phyloP scores from a whole-genome alignment of 345 rosid species.

The Mallotus nudiflorus region DNA sequence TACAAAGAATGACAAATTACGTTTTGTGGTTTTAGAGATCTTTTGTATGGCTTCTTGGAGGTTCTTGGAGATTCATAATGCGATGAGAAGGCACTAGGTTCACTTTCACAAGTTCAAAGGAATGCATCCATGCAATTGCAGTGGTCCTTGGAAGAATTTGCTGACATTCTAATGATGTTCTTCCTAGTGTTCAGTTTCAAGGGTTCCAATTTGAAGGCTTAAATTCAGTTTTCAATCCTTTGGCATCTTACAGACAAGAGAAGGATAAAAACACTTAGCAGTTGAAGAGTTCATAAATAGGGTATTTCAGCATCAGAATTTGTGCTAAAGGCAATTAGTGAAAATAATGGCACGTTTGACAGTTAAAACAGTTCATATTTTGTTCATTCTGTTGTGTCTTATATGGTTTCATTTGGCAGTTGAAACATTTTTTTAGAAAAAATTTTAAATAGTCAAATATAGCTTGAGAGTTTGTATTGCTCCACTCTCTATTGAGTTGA shows the following conservation, averaged over 20 bases:
- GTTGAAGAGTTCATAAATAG: no score
- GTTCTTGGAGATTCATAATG: neutral
- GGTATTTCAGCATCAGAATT: no score
- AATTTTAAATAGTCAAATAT: neutral
- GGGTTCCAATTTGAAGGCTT: no score
- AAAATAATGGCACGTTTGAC: no score
- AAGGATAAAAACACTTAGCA: no score
- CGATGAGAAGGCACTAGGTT: neutral
- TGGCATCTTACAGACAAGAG: no score
- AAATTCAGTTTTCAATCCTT: no score
- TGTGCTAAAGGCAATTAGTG: no score
- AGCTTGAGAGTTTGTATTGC: neutral
- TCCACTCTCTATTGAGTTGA: neutral
- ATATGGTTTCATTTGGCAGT: no score
- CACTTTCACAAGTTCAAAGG: conserved; percentile 1
- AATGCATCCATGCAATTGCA: neutral
- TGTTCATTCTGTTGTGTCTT: no score
- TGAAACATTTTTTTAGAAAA: no score
- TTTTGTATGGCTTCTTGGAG: neutral
- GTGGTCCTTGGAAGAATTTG: neutral
- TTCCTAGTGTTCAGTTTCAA: neutral
- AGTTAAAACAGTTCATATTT: no score
- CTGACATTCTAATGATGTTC: neutral
- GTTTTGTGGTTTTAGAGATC: neutral
- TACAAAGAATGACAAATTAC: neutral